Percentiles rank a stretch among this genome's conserved stretches.
phyloP scores from a whole-genome alignment of 108 stramenopile species.

The Pseudonitzschia delicatissima region DNA sequence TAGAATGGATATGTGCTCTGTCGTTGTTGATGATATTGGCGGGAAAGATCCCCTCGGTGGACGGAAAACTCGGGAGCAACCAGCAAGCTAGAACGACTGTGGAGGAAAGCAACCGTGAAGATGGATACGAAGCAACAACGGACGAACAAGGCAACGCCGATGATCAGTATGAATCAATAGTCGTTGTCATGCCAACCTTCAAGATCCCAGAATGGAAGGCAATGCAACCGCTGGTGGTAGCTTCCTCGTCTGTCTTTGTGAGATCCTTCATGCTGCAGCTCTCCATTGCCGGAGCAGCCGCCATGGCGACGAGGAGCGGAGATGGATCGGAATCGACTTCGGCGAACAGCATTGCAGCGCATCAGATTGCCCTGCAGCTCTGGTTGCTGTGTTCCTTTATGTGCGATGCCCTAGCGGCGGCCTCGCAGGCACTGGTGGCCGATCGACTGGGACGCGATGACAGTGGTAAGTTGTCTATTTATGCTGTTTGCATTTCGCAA shows the following conservation, averaged over 20 bases:
- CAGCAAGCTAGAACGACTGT: neutral
- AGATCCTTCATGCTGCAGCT: constrained; percentile 61
- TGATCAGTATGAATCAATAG: neutral
- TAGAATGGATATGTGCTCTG: constrained; percentile 67
- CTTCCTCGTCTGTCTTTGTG: constrained; percentile 67
- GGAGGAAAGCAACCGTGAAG: neutral
- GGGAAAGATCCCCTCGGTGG: constrained; percentile 48
- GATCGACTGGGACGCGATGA: constrained; percentile 65
- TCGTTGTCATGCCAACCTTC: constrained; percentile 38
- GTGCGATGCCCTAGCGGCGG: constrained; percentile 69
- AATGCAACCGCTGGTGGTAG: constrained; percentile 55
- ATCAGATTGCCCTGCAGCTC: constrained; percentile 75
- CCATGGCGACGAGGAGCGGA: constrained; percentile 60
- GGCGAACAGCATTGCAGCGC: constrained; percentile 65
- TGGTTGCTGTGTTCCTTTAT: constrained; percentile 76
- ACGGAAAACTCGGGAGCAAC: constrained; percentile 41
- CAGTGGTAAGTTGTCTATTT: neutral
- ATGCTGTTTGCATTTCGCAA: neutral
- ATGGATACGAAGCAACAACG: neutral
- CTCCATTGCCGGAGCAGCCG: constrained; percentile 59
- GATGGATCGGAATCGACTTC: constrained; percentile 17
- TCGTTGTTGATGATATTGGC: constrained; percentile 55
- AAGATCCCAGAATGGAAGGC: constrained; percentile 60
- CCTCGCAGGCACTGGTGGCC: constrained; percentile 73
- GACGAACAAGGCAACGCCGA: neutral